Evolutionary conservation across 1,284 basidiomycete species (phyloP), one percentile per base, ranked within the genome.

Genomic region (Pulveroboletus sp.): DNA sequence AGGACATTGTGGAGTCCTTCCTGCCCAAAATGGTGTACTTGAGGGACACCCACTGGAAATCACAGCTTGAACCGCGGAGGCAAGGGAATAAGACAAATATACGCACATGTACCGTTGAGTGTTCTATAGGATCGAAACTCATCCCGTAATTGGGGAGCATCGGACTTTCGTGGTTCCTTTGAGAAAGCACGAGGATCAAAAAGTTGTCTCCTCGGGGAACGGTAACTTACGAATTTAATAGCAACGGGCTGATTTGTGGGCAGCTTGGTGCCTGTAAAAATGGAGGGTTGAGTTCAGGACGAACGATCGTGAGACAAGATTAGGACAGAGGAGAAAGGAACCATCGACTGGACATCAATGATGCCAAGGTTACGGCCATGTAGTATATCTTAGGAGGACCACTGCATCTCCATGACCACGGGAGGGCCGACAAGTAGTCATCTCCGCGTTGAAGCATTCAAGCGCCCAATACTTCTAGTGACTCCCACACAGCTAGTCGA

Each of bases 51-150:
- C 61, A 86, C 93, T 97, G 66, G 42, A 42, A 61, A 62, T 26
- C 39, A 52, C 17, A 43, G 43, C 47, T 64, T 60, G 57, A 59
- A 47, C 59, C 54, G 60, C 51, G 56, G 59, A 56, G 33, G 45
- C 56, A 44, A 52, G 26, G 36, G 52, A 58, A 25, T 8, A 46
- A 12, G 24, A 20, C 47, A 46, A 45, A 50, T 51, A 57, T 20
- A 87, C 93, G 58, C 75, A 97, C 94, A 85, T 62, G 92, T 95
- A 65, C 95, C 94, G 62, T 89, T 90, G 65, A 99, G 78, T 57
- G 96, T 98, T 77, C 96, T 90, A 80, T 99, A 99, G 42, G 94
- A 96, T 58, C 96, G 84, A 77, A 96, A 99, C 75, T 99, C 96
- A 74, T 99, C 97, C 63, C 97, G 82, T 52, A 99, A 80, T 77